These are phyloP conservation scores for Neurospora tetraspora DNA, from an alignment of 495 filamentous ascomycete genomes.

Conservation along the genomic window DNA sequence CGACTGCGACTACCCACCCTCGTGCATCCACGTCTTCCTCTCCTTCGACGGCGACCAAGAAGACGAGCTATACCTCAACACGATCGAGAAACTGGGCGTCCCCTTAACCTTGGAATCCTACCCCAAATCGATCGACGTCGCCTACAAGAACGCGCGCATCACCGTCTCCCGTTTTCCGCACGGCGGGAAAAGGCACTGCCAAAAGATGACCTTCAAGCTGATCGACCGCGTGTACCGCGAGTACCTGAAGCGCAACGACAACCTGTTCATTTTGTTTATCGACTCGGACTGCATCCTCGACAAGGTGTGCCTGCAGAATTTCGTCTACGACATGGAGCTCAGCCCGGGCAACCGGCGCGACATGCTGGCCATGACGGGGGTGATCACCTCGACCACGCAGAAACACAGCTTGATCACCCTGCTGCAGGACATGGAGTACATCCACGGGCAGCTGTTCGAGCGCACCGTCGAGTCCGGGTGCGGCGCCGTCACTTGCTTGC, in stretches of 20 bases:
- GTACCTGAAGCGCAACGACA: conserved; percentile 81
- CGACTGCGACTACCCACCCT: conserved; percentile 86
- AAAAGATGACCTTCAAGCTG: conserved; percentile 88
- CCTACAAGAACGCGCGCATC: conserved; percentile 70
- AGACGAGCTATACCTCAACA: conserved; percentile 81
- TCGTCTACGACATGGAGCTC: conserved; percentile 98
- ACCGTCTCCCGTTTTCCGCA: conserved; percentile 91
- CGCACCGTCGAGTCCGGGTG: conserved; percentile 93
- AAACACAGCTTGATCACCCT: conserved; percentile 86
- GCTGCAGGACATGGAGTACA: conserved; percentile 96
- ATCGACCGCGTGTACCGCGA: conserved; percentile 90
- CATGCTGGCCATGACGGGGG: conserved; percentile 97
- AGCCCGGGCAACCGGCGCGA: conserved; percentile 87
- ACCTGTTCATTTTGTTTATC: conserved; percentile 94
- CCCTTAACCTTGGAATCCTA: conserved; percentile 67
- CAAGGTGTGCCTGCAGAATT: conserved; percentile 88
- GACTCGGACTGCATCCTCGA: conserved; percentile 98
- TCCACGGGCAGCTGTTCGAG: conserved; percentile 95
- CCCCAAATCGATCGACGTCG: conserved; percentile 84
- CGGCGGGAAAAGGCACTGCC: conserved; percentile 88
- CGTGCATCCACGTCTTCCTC: conserved; percentile 91
- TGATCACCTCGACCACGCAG: conserved; percentile 89
- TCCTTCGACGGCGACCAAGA: conserved; percentile 89
- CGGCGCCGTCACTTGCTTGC: conserved; percentile 89
- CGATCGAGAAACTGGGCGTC: conserved; percentile 80